Percentiles rank a stretch among this genome's conserved stretches.
Conservation (phyloP, 2,329 filamentous ascomycete species). For the Fusarium xyrophilum region DNA sequence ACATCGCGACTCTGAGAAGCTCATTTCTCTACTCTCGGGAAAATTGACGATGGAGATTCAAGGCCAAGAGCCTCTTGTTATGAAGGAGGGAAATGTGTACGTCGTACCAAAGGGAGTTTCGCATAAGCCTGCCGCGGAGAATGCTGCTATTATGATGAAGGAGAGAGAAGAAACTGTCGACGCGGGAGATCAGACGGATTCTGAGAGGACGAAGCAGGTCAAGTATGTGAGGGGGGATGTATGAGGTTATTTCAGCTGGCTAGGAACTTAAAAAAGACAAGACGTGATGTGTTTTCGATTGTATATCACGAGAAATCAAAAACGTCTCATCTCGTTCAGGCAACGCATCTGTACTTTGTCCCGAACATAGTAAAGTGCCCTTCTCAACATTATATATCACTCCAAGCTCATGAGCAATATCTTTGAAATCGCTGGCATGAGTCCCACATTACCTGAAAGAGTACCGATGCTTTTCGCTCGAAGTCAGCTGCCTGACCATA, state of each 20-base stretch:
- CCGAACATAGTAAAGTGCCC: background rate
- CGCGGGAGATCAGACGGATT: slow-evolving; percentile 39
- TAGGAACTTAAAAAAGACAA: no score
- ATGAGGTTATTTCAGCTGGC: fast-evolving
- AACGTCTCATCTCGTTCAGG: background rate
- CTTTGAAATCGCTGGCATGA: fast-evolving
- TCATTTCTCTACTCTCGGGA: slow-evolving; percentile 50
- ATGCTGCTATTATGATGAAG: slow-evolving; percentile 49
- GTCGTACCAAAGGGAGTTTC: slow-evolving; percentile 48
- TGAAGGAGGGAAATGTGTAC: slow-evolving; percentile 46
- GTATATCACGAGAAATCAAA: no score
- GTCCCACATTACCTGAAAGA: fast-evolving
- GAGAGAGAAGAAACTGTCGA: slow-evolving; percentile 46
- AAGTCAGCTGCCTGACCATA: background rate
- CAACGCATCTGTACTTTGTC: background rate
- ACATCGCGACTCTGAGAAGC: slow-evolving; percentile 51
- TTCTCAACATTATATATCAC: background rate
- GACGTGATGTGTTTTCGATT: background rate
- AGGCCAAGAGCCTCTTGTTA: slow-evolving; percentile 36
- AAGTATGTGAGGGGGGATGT: slow-evolving; percentile 26
- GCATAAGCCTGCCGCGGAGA: slow-evolving; percentile 48
- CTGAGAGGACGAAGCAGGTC: slow-evolving; percentile 34
- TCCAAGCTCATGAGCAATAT: fast-evolving
- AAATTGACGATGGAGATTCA: slow-evolving; percentile 47
- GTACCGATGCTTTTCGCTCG: background rate